These are phyloP conservation scores for Cladorrhinum sp. DNA, from an alignment of 2,329 filamentous ascomycete genomes.

Conservation along the genomic window DNA sequence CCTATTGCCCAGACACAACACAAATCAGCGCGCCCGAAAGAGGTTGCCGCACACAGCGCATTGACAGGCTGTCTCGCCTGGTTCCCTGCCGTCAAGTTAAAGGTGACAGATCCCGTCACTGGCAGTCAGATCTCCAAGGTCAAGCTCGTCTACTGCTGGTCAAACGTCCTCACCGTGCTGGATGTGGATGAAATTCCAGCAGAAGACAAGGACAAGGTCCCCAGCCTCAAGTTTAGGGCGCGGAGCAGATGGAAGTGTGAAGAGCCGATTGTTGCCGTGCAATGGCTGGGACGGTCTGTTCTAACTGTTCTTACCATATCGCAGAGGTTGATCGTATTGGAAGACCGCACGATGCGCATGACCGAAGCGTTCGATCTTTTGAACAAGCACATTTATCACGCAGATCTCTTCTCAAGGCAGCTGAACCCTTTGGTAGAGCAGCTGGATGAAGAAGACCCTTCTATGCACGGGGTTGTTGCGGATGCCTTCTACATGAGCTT, in stretches of 20 bases:
- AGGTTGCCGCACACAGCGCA: slow-evolving; percentile 82
- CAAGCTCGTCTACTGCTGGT: slow-evolving; percentile 98
- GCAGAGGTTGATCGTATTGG: slow-evolving; percentile 86
- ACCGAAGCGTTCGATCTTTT: slow-evolving; percentile 93
- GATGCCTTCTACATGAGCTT: slow-evolving; percentile 99
- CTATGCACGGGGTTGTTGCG: slow-evolving; percentile 92
- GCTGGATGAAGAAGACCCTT: slow-evolving; percentile 78
- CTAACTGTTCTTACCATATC: slow-evolving; percentile 90
- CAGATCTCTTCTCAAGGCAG: slow-evolving; percentile 85
- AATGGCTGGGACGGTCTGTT: slow-evolving; percentile 94
- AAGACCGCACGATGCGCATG: slow-evolving; percentile 83
- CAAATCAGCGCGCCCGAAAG: slow-evolving; percentile 87
- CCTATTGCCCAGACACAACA: slow-evolving; percentile 95
- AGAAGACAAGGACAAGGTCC: slow-evolving; percentile 72
- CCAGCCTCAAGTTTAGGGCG: slow-evolving; percentile 74
- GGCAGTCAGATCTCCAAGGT: slow-evolving; percentile 70
- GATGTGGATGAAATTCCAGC: slow-evolving; percentile 74
- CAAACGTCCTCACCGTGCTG: slow-evolving; percentile 90
- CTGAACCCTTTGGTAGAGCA: slow-evolving; percentile 82
- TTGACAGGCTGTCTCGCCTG: slow-evolving; percentile 93
- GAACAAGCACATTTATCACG: slow-evolving; percentile 87
- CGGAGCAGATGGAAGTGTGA: slow-evolving; percentile 90
- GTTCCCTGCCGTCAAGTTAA: slow-evolving; percentile 95
- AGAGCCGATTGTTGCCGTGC: slow-evolving; percentile 91
- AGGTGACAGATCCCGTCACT: slow-evolving; percentile 65